Evolutionary conservation across 2,329 filamentous ascomycete genomes (phyloP).

Genomic region (Fusarium illudens): DNA sequence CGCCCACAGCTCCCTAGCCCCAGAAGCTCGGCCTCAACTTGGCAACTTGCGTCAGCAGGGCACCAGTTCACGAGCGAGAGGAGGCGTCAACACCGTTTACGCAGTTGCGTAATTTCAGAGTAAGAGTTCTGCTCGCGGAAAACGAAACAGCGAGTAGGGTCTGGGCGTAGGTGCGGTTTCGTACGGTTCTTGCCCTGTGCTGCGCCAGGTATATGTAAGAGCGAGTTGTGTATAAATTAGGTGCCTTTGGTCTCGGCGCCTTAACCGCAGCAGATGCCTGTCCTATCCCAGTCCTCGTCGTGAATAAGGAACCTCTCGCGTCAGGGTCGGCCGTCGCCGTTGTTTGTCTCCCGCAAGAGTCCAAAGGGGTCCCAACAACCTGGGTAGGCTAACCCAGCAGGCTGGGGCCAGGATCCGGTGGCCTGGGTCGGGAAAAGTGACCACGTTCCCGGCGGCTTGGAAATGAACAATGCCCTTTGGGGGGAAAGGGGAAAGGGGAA

Average conservation of each 20-base stretch:
- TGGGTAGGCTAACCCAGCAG: slow-evolving; percentile 34
- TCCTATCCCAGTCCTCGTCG: neutral
- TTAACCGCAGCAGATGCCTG: slow-evolving; percentile 2
- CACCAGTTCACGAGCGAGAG: slow-evolving; percentile 7
- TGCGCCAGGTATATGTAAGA: slow-evolving; percentile 7
- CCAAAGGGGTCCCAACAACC: slow-evolving; percentile 30
- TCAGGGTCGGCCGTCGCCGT: neutral
- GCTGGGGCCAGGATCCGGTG: slow-evolving; percentile 38
- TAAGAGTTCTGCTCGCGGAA: neutral
- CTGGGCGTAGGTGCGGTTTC: neutral
- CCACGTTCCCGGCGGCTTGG: slow-evolving; percentile 35
- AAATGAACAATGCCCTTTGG: slow-evolving; percentile 19
- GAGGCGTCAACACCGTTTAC: neutral
- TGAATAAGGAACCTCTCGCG: neutral
- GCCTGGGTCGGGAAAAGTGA: slow-evolving; percentile 37
- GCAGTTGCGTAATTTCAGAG: neutral
- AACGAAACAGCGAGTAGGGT: neutral
- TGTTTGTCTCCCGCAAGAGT: neutral
- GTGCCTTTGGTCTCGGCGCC: neutral
- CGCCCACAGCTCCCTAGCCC: slow-evolving; percentile 12
- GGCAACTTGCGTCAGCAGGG: slow-evolving; percentile 15
- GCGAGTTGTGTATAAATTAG: neutral
- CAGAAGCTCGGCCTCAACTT: slow-evolving; percentile 2
- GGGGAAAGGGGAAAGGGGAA: neutral
- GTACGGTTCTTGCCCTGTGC: neutral